Base-by-base conservation (phyloP, 257 asterid genomes). In the Fraxinus pennsylvanica region DNA sequence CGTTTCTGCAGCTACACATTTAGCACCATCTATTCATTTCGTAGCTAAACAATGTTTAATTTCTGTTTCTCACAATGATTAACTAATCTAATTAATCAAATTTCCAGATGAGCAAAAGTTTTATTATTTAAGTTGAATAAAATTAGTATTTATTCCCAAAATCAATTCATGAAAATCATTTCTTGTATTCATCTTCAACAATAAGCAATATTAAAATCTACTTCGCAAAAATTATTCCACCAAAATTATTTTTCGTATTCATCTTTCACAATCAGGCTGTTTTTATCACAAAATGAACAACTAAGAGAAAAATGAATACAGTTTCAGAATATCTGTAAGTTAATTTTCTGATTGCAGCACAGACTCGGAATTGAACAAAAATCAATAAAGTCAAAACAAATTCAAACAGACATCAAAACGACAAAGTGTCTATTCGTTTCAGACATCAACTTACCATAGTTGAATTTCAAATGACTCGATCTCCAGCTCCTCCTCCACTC, bases 11-110 rank as follows among this genome's bases (percentile, higher is more conserved):
- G 13, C 30, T 57, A 7, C 66, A 8, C 27, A 9, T 19, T 19
- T 19, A 54, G 8, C 65, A 19, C 66, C 3, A 19, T 68, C 63
- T 32, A 82, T 14, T 41, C 71, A 22, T 35, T 8, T 15, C 13
- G 45, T 36, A 10, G 30, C 30, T 59, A 59, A 61, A 35, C 19
- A 57, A 61, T 33, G 57, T 71, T n/a, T 4, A 63, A 63, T 27
- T 69, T 2, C 19, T 66, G 30, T 17, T 36, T 33, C 30, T n/a
- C 35, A 35, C 78, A 70, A 14, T 13, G 19, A 45, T 13, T 45
- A 45, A 45, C 19, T 13, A 45, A 72, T 74, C 17, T 45, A 45
- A 45, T 45, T 13, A 45, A 72, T 74, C 35, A 72, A 79, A 67
- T 39, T 75, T 57, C 27, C 30, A 19, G 65, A 54, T 19, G 27